phyloP scores from a whole-genome alignment of 1,139 yeast genomes.

The Wickerhamomyces sp. region DNA sequence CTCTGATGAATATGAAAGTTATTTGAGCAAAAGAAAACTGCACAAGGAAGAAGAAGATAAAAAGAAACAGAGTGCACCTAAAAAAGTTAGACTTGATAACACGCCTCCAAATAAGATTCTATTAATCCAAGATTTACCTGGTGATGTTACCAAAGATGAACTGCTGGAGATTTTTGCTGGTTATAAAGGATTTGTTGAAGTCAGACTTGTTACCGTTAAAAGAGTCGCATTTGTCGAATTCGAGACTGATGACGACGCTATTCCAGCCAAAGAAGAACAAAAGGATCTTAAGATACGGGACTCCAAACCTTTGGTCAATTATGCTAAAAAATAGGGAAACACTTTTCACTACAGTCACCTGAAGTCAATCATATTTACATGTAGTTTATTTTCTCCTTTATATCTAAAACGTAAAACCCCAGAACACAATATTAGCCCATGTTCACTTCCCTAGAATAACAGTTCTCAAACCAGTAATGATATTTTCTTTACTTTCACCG shows the following conservation, averaged over 20 bases:
- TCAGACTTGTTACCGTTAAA: constrained; percentile 62
- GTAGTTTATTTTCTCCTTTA: not conserved
- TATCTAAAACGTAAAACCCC: not conserved
- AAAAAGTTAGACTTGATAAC: constrained; percentile 29
- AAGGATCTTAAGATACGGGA: constrained; percentile 35
- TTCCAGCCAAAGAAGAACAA: constrained; percentile 35
- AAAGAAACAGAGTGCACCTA: constrained; percentile 21
- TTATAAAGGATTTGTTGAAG: constrained; percentile 56
- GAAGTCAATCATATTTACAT: not conserved
- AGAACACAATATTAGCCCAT: not conserved
- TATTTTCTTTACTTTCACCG: constrained; percentile 69
- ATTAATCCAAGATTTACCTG: constrained; percentile 62
- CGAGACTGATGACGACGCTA: constrained; percentile 47
- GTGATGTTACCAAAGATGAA: constrained; percentile 35
- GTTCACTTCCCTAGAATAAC: constrained; percentile 60
- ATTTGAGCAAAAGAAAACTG: constrained; percentile 16
- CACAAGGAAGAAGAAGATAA: constrained; percentile 22
- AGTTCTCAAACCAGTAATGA: constrained; percentile 60
- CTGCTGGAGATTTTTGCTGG: constrained; percentile 42
- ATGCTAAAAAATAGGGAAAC: constrained; percentile 41
- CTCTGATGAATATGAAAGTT: constrained; percentile 13
- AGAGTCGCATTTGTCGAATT: constrained; percentile 81
- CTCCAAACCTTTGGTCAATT: constrained; percentile 35
- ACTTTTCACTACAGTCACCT: not conserved
- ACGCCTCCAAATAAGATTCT: constrained; percentile 68